Conservation (phyloP, 2,329 filamentous ascomycete species). For the Aureobasidium sp. region DNA sequence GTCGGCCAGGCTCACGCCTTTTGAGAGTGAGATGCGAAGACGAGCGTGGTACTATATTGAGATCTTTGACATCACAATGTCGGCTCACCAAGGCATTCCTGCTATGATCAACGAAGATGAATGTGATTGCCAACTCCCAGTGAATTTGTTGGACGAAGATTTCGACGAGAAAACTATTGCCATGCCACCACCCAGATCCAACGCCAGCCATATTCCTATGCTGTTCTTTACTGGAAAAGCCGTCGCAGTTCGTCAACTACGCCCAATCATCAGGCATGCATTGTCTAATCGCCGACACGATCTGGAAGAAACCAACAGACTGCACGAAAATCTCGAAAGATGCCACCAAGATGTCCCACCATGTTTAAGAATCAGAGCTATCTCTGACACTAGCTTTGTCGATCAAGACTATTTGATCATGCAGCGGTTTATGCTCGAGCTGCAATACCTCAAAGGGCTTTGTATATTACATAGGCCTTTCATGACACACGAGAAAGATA, state of each 20-base stretch:
- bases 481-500: slow-evolving; percentile 31
- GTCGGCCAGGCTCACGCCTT: slow-evolving; percentile 9
- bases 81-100: slow-evolving; percentile 14
- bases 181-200: slow-evolving; percentile 5
- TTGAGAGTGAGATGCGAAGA: slow-evolving; percentile 19
- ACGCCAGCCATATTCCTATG: slow-evolving; percentile 7
- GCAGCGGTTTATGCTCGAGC: slow-evolving; percentile 39
- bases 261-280: slow-evolving; percentile 1
- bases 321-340: slow-evolving; percentile 17
- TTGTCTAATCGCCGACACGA: neutral
- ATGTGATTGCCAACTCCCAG: slow-evolving; percentile 7
- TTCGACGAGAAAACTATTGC: slow-evolving; percentile 13
- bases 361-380: slow-evolving; percentile 22
- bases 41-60: slow-evolving; percentile 12
- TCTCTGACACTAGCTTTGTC: slow-evolving; percentile 33
- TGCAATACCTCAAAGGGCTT: slow-evolving; percentile 41
- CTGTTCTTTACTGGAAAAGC: slow-evolving; percentile 13
- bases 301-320: slow-evolving; percentile 16
- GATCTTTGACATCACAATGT: slow-evolving; percentile 14
- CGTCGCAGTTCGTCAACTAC: neutral
- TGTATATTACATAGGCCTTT: slow-evolving; percentile 45
- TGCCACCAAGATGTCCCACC: slow-evolving; percentile 22
- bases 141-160: slow-evolving; percentile 15
- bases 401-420: slow-evolving; percentile 41
- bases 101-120: slow-evolving; percentile 12